A percentile compares a stretch with the other conserved stretches of the same genome.
phyloP scores from a whole-genome alignment of 192 early-diverging fungal species.

The Chytriomyces sp. region DNA sequence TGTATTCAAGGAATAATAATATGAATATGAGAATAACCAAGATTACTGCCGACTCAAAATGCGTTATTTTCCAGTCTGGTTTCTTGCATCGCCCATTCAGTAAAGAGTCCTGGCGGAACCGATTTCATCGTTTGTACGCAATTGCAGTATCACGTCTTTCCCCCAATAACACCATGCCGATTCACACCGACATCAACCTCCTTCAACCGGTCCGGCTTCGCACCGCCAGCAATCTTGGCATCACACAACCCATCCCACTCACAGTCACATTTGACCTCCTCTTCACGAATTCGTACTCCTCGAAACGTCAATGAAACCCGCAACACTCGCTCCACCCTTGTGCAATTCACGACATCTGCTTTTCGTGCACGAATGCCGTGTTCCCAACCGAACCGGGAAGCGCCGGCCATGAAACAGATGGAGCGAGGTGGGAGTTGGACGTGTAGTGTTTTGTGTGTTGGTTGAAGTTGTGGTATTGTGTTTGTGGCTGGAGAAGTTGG shows the following conservation, averaged over 20 bases:
- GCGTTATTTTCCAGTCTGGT: background rate
- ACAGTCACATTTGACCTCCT: constrained; percentile 17
- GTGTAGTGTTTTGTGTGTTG: constrained; percentile 26
- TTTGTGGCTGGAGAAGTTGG: background rate
- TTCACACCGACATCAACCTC: background rate
- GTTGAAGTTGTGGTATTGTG: background rate
- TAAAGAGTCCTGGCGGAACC: no score
- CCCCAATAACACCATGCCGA: constrained; percentile 17
- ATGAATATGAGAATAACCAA: no score
- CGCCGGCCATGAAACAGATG: constrained; percentile 47
- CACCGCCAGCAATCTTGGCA: constrained; percentile 35
- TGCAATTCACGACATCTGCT: constrained; percentile 42
- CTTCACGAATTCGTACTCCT: constrained; percentile 7
- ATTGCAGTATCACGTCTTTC: background rate
- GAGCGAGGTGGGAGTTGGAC: constrained; percentile 46
- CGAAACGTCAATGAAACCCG: constrained; percentile 32
- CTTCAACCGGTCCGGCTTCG: constrained; percentile 31
- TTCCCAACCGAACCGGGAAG: constrained; percentile 56
- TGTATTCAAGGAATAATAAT: no score
- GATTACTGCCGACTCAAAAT: background rate
- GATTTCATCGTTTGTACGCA: no score
- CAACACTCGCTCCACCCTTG: constrained; percentile 21
- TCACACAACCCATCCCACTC: constrained; percentile 33
- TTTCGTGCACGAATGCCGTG: constrained; percentile 51
- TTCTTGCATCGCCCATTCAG: no score